Evolutionary conservation across 768 basidiomycete species (phyloP), one percentile per base, ranked within the genome.

Genomic region (Mycena albidolilacea): DNA sequence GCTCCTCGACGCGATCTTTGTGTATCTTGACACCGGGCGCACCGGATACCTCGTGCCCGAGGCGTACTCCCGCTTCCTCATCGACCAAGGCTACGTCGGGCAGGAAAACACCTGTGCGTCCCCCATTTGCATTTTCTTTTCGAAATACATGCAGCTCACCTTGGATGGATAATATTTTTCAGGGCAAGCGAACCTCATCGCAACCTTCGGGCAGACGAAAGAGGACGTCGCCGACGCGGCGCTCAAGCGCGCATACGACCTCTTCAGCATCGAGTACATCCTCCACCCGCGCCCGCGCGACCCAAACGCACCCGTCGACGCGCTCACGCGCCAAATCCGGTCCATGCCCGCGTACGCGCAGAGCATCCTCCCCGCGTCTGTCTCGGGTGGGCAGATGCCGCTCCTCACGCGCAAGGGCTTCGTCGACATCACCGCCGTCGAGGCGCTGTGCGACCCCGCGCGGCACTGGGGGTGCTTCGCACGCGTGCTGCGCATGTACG

Each of bases 341-440:
- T 14, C 41, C 30, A 30, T 30, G 14, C 41, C 41, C 41, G 10
- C 14, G 14, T 43, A 43, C 14, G 41, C 41, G 1, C 41, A 30
- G 30, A 4, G 30, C 30, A 30, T 30, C 30, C 30, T 30, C 46
- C 7, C 46, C 46, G 46, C 55, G 35, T 37, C 55, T 2, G 15
- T 35, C 14, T 38, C 55, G 86, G 87, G 87, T 17, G 55, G 55
- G 14, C 15, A 17, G 15, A 74, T 74, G 73, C 69, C 73, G 21
- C 41, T 70, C 14, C 64, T 74, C 37, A 71, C 74, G 11, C 63
- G 50, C 0, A 59, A 64, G n/a, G 74, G 74, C 8, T 75, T 75
- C 70, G 35, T 57, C 7, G 62, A 64, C 17, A 60, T 75, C 65
- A 68, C 70, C 8, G 41, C 74, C 19, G 39, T 75, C 46, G 70